Evolutionary conservation across 352 stramenopile genomes (phyloP).

Genomic region (Pythium volutum): DNA sequence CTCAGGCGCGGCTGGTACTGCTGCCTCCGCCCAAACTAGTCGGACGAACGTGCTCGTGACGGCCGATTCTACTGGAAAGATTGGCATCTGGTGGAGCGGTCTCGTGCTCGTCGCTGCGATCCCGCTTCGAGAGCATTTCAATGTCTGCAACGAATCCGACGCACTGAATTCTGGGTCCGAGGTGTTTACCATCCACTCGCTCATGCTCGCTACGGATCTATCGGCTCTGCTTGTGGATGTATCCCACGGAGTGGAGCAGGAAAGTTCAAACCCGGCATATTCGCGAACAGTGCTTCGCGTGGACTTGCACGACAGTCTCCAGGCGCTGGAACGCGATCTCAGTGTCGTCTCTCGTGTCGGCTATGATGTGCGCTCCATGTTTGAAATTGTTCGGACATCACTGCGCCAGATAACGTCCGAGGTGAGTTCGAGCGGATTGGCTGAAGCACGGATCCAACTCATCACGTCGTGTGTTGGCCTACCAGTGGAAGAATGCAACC

Average conservation of each 20-base stretch:
- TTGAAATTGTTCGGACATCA: conserved; percentile 41
- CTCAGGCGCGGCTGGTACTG: neutral
- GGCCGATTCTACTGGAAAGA: conserved; percentile 33
- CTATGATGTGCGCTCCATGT: conserved; percentile 16
- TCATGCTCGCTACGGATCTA: conserved; percentile 16
- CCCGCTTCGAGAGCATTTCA: conserved; percentile 26
- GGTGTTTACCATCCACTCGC: conserved; percentile 1
- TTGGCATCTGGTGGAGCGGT: conserved; percentile 66
- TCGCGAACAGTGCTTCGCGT: conserved; percentile 1
- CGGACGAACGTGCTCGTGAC: conserved; percentile 37
- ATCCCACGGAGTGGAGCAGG: neutral
- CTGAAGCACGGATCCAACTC: neutral
- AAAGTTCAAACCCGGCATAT: neutral
- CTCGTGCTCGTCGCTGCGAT: conserved; percentile 46
- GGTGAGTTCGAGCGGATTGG: conserved; percentile 15
- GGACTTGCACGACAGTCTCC: conserved; percentile 13
- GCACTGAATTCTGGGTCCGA: neutral
- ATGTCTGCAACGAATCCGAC: neutral
- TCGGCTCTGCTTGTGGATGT: conserved; percentile 18
- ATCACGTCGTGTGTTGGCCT: neutral
- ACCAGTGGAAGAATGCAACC: conserved; percentile 71
- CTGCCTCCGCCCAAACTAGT: neutral
- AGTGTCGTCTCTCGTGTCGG: conserved; percentile 11
- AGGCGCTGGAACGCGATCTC: conserved; percentile 10
- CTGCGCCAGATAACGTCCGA: conserved; percentile 44